Percentiles rank a stretch among this genome's conserved stretches.
These are phyloP conservation scores for Zarea fungicola DNA, from an alignment of 2,329 filamentous ascomycete genomes.

Conservation along the genomic window DNA sequence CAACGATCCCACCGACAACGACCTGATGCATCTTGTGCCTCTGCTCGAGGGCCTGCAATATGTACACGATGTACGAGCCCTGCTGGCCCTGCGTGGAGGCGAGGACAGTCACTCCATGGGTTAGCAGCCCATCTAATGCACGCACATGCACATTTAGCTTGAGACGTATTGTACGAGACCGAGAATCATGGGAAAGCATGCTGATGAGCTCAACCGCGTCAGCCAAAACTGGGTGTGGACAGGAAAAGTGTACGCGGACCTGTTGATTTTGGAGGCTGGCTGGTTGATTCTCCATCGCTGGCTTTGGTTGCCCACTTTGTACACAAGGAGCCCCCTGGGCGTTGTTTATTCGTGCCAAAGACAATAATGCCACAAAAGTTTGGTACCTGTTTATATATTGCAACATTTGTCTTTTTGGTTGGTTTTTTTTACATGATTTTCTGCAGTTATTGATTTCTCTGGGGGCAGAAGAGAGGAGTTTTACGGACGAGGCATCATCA, in stretches of 20 bases:
- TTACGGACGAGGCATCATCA: no score
- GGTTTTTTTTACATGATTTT: no score
- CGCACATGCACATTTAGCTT: no score
- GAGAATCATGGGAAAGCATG: conserved; percentile 5
- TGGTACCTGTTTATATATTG: no score
- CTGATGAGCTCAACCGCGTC: conserved; percentile 15
- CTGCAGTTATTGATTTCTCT: no score
- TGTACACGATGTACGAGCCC: conserved; percentile 87
- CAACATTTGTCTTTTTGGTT: no score
- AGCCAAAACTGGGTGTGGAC: background rate
- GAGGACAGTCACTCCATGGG: conserved; percentile 63
- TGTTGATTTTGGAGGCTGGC: background rate
- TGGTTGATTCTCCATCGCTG: background rate
- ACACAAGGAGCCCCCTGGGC: no score
- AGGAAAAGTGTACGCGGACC: no score
- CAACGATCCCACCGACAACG: conserved; percentile 94
- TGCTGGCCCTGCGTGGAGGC: conserved; percentile 82
- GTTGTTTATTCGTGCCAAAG: no score
- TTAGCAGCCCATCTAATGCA: background rate
- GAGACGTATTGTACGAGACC: background rate
- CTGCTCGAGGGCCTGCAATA: conserved; percentile 93
- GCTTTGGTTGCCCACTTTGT: no score
- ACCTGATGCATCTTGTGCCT: conserved; percentile 86
- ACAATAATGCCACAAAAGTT: no score
- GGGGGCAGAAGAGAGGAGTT: no score